Base-by-base conservation (phyloP, 2,329 filamentous ascomycete genomes). In the Magnaporthales sp. region DNA sequence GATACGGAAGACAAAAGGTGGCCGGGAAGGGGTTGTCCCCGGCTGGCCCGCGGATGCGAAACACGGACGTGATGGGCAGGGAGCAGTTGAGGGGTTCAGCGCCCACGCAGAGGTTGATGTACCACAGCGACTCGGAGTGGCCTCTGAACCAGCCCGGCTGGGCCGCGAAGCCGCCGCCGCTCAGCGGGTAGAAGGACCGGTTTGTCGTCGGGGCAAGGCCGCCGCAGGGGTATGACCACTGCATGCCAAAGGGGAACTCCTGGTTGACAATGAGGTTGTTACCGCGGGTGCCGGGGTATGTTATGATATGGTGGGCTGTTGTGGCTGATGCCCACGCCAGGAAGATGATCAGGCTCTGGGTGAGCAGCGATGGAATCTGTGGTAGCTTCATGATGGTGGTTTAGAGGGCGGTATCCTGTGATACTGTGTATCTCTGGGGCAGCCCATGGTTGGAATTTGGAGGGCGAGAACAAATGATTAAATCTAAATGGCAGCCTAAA, bases 91-190 rank as follows among this genome's bases (percentile, higher is more conserved):
- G 76, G 0, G 89, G 89, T 15, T 75, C 69, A 15, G 81, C 87
- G 56, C 86, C 87, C 67, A 89, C 82, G 63, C 90, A 89, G 67
- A 92, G 79, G 76, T 92, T 92, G 77, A 92, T 80, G 77, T 91
- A 91, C 76, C 92, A 83, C 69, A 89, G 83, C 6, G 89, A 89
- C 8, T 83, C 85, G 22, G 80, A 73, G 73, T 91, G 89, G 65
- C 89, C 89, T 54, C 82, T 81, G 76, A 91, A 91, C 89, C 89
- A 92, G 69, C 89, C 89, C 0, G 89, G 89, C 73, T 92, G 89
- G 64, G 92, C 74, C 19, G 87, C 82, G 65, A 92, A 72, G 7
- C 88, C 88, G 58, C 90, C 89, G 65, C 89, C 89, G 62, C 75
- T 79, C 64, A 89, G 73, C 8, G 89, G 89, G 89, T 89, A 92